phyloP scores from a whole-genome alignment of 768 basidiomycete genomes.

The Cubamyces sp. region DNA sequence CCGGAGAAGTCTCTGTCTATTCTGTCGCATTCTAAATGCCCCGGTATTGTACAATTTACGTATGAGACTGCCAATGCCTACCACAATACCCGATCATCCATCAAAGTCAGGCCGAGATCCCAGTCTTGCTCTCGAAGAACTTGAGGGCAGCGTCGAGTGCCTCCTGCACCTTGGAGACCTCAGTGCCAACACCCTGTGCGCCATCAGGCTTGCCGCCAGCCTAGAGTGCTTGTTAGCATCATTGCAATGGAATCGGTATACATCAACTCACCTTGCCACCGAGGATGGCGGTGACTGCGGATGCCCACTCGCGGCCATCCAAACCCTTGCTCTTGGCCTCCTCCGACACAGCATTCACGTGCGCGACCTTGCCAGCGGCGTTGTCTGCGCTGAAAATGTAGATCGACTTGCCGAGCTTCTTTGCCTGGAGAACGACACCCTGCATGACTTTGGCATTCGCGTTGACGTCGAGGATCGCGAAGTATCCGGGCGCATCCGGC shows the following conservation, averaged over 20 bases:
- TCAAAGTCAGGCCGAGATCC: conserved; percentile 12
- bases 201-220: conserved; percentile 95
- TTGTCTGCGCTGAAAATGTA: conserved; percentile 86
- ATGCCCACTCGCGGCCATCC: conserved; percentile 90
- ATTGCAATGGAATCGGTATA: not conserved
- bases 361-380: conserved; percentile 75
- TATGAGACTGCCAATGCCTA: conserved; percentile 11
- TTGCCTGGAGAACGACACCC: conserved; percentile 74
- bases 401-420: conserved; percentile 78
- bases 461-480: conserved; percentile 72
- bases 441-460: conserved; percentile 90
- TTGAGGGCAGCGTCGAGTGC: conserved; percentile 63
- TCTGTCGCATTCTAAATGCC: conserved; percentile 10
- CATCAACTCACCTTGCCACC: conserved; percentile 80
- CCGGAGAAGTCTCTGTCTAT: conserved; percentile 3
- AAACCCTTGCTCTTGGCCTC: conserved; percentile 63
- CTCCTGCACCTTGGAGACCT: conserved; percentile 63
- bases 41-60: conserved; percentile 26
- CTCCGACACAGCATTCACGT: conserved; percentile 82
- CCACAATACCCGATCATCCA: not conserved
- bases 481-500: conserved; percentile 67
- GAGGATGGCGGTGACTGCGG: conserved; percentile 72
- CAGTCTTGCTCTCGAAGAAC: conserved; percentile 35
- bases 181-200: conserved; percentile 84
- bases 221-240: conserved; percentile 41